phyloP scores from a whole-genome alignment of 2,329 filamentous ascomycete species.

The Fusarium newnesense region DNA sequence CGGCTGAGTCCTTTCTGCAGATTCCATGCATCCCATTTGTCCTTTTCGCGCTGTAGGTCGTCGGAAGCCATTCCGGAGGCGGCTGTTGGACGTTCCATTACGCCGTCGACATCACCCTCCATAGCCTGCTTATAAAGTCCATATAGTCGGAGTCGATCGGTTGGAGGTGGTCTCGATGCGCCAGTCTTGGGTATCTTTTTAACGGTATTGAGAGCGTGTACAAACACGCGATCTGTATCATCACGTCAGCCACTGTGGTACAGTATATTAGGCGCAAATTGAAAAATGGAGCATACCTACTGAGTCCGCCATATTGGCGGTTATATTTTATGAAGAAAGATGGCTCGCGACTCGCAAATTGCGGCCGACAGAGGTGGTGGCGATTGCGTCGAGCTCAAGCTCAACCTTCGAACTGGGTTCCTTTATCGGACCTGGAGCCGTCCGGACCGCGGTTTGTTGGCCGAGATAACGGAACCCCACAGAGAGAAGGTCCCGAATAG shows the following conservation, averaged over 20 bases:
- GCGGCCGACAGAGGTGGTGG: constrained; percentile 28
- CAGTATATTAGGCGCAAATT: neutral
- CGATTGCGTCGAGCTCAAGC: constrained; percentile 22
- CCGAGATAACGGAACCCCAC: constrained; percentile 43
- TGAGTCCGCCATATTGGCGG: constrained; percentile 44
- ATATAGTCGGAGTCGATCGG: constrained; percentile 91
- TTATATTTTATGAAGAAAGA: constrained; percentile 13
- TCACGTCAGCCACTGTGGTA: constrained; percentile 31
- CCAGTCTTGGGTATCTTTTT: constrained; percentile 97
- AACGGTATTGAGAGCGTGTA: constrained; percentile 97
- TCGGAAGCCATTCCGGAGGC: constrained; percentile 60
- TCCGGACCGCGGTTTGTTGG: constrained; percentile 44
- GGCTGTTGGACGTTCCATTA: constrained; percentile 82
- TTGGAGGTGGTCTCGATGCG: constrained; percentile 84
- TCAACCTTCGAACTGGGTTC: constrained; percentile 31
- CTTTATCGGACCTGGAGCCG: constrained; percentile 43
- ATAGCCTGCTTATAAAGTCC: constrained; percentile 99
- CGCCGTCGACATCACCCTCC: constrained; percentile 95
- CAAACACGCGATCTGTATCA: constrained; percentile 89
- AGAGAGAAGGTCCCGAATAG: constrained; percentile 20
- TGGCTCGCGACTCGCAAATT: constrained; percentile 29
- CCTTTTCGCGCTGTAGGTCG: constrained; percentile 68
- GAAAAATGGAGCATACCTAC: constrained; percentile 41
- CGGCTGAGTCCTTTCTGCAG: constrained; percentile 82
- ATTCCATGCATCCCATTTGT: constrained; percentile 96